phyloP scores from a whole-genome alignment of 768 basidiomycete species.

The Boletus rubropictus region DNA sequence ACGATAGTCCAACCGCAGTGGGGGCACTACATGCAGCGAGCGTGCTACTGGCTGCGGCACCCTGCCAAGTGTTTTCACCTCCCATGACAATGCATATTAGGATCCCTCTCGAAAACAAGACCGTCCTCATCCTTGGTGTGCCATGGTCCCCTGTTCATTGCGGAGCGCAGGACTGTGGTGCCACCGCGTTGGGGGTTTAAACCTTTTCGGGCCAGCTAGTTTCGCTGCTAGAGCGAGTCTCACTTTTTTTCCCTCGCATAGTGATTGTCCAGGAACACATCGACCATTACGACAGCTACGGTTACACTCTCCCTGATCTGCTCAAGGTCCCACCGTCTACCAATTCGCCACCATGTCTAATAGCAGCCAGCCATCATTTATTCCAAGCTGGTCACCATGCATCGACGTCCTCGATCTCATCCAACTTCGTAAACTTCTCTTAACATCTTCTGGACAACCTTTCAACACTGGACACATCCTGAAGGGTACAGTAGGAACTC shows the following conservation, averaged over 20 bases:
- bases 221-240: neutral
- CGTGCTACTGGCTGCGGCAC: constrained; percentile 24
- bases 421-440: neutral
- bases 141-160: constrained; percentile 8
- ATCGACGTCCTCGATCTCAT: neutral
- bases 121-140: constrained; percentile 19
- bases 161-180: constrained; percentile 5
- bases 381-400: neutral
- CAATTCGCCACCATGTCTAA: neutral
- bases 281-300: neutral
- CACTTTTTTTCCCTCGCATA: neutral
- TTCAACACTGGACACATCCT: neutral
- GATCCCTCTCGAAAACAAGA: constrained; percentile 15
- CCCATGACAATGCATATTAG: constrained; percentile 22
- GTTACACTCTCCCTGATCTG: neutral
- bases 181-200: neutral
- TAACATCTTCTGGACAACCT: too few relatives aligned
- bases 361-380: neutral
- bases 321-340: neutral
- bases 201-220: neutral
- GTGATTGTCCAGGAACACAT: neutral
- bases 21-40: constrained; percentile 21
- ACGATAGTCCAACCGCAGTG: constrained; percentile 13
- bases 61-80: constrained; percentile 16
- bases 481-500: neutral